These are phyloP conservation scores for Myxozyma nipponensis DNA, from an alignment of 805 yeast species.

Conservation along the genomic window DNA sequence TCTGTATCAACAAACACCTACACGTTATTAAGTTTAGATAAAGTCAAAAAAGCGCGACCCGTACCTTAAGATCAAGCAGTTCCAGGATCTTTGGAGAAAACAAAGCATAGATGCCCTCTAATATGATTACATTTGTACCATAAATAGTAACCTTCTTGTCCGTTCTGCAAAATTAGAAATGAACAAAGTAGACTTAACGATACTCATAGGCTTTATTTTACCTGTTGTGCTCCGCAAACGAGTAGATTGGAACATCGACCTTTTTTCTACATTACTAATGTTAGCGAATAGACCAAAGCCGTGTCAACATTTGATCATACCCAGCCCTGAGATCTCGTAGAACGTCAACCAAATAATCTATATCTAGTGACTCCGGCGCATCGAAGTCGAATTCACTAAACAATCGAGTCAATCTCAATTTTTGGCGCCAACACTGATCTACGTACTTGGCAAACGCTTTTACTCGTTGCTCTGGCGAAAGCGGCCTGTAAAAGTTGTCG, in stretches of 20 bases:
- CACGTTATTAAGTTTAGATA: not conserved
- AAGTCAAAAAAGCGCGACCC: not conserved
- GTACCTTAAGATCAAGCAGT: slow-evolving; percentile 75
- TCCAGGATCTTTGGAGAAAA: slow-evolving; percentile 64
- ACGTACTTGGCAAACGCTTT: slow-evolving; percentile 52
- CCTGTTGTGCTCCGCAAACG: slow-evolving; percentile 56
- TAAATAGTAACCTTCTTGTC: slow-evolving; percentile 69
- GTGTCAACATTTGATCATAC: slow-evolving; percentile 1
- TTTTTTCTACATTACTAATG: slow-evolving; percentile 32
- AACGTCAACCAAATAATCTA: slow-evolving; percentile 64
- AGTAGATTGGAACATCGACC: slow-evolving; percentile 63
- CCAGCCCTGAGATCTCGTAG: slow-evolving; percentile 70
- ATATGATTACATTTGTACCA: slow-evolving; percentile 88
- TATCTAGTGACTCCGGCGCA: slow-evolving; percentile 76
- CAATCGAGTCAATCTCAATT: not conserved
- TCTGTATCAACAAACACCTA: slow-evolving; percentile 80
- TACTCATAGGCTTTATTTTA: not conserved
- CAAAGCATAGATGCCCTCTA: slow-evolving; percentile 88
- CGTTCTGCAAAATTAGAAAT: slow-evolving; percentile 51
- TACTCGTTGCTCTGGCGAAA: slow-evolving; percentile 56
- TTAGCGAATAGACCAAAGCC: too few species aligned
- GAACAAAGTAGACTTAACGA: not conserved
- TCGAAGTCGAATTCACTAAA: slow-evolving; percentile 77
- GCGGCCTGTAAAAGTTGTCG: slow-evolving; percentile 86
- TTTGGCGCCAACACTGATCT: not conserved